Conservation (phyloP, 768 basidiomycete species). For the Psilocybe cubensis region DNA sequence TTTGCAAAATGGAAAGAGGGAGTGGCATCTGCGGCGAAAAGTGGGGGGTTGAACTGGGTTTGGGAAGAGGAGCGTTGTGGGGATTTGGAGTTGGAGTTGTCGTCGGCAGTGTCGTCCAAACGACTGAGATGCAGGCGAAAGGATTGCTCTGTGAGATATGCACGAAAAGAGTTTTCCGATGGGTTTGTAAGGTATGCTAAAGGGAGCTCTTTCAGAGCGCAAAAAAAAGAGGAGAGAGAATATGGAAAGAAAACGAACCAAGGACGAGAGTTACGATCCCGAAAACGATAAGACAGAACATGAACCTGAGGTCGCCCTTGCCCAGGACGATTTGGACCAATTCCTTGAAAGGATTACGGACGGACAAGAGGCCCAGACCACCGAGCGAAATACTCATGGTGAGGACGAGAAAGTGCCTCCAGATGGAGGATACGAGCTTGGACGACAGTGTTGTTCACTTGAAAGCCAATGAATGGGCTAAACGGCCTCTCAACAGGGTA, state of each 20-base stretch:
- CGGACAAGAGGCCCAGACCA: slow-evolving; percentile 61
- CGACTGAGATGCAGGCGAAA: slow-evolving; percentile 93
- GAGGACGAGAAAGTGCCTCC: slow-evolving; percentile 52
- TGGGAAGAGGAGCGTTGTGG: slow-evolving; percentile 29
- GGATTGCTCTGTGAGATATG: slow-evolving; percentile 96
- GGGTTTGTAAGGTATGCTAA: slow-evolving; percentile 98
- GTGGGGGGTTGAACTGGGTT: slow-evolving; percentile 29
- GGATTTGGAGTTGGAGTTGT: slow-evolving; percentile 43
- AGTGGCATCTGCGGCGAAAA: slow-evolving; percentile 36
- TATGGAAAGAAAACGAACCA: slow-evolving; percentile 49
- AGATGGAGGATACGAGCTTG: slow-evolving; percentile 35
- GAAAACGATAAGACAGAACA: slow-evolving; percentile 72
- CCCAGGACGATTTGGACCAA: slow-evolving; percentile 53
- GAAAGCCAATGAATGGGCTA: not conserved
- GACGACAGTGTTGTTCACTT: slow-evolving; percentile 22
- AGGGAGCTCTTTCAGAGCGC: slow-evolving; percentile 24
- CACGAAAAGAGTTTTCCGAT: slow-evolving; percentile 89
- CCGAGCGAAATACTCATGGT: slow-evolving; percentile 71
- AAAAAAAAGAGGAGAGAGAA: slow-evolving; percentile 14
- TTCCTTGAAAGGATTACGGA: slow-evolving; percentile 56
- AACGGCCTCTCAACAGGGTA: slow-evolving; percentile 5
- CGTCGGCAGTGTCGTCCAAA: slow-evolving; percentile 70
- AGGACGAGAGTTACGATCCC: slow-evolving; percentile 71
- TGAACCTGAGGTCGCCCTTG: slow-evolving; percentile 69
- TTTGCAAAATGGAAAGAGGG: slow-evolving; percentile 86